A percentile compares a stretch with the other conserved stretches of the same genome.
Conservation (phyloP, 306 rosid species). For the Casuarina equisetifolia region DNA sequence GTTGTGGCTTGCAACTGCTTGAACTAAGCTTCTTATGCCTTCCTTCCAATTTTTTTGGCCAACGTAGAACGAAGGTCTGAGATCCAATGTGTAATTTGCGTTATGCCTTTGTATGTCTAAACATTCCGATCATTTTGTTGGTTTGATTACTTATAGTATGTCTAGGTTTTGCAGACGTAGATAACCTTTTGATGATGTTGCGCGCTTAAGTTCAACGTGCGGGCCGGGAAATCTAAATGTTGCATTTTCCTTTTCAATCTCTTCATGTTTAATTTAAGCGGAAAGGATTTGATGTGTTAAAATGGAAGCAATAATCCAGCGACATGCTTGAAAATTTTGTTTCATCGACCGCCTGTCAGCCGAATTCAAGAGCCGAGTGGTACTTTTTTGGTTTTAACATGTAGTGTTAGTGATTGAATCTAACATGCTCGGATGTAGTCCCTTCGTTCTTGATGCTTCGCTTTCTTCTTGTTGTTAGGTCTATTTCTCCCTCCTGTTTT, state of each 20-base stretch:
- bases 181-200: background rate
- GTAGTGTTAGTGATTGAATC: background rate
- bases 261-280: background rate
- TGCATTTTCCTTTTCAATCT: background rate
- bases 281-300: background rate
- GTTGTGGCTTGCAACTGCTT: background rate
- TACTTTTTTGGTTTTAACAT: no score
- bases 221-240: background rate
- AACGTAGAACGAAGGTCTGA: background rate
- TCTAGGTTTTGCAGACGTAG: background rate
- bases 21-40: background rate
- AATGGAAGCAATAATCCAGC: background rate
- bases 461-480: background rate
- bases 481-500: background rate
- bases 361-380: background rate
- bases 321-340: background rate
- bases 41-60: background rate
- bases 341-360: background rate
- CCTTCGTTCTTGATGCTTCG: no score
- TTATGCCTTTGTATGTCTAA: background rate
- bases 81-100: background rate
- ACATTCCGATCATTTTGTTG: background rate
- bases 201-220: background rate
- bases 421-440: background rate
- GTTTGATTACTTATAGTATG: background rate